Percentiles rank a stretch among this genome's conserved stretches.
Conservation (phyloP, 441 rosid species). For the Theobroma grandiflorum region DNA sequence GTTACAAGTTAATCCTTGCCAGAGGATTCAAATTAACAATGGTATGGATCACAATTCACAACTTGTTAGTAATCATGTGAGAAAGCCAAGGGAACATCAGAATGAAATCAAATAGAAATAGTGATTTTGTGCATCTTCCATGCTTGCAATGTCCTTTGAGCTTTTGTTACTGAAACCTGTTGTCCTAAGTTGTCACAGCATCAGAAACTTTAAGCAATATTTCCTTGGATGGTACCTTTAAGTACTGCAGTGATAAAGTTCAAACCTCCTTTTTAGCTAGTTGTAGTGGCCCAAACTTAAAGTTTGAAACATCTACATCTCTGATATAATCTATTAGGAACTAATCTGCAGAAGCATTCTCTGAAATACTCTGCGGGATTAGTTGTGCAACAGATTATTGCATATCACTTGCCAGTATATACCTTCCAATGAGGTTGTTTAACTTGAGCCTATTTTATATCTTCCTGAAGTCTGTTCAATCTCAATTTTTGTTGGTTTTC, state of each 20-base stretch:
- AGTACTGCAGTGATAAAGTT: neutral
- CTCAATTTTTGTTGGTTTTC: neutral
- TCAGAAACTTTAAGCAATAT: neutral
- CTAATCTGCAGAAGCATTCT: too few relatives aligned
- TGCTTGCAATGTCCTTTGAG: neutral
- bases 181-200: neutral
- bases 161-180: too few relatives aligned
- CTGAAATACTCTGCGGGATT: too few relatives aligned
- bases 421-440: neutral
- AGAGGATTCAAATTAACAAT: too few relatives aligned
- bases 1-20: too few relatives aligned
- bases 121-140: too few relatives aligned
- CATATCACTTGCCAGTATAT: neutral
- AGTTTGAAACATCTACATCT: too few relatives aligned
- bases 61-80: too few relatives aligned
- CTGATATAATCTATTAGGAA: neutral
- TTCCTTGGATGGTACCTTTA: neutral
- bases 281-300: too few relatives aligned
- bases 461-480: neutral
- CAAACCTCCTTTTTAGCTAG: neutral
- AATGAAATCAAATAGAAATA: too few relatives aligned
- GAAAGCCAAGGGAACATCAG: too few relatives aligned
- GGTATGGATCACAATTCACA: too few relatives aligned
- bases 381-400: neutral
- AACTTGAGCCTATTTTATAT: neutral